A percentile compares a stretch with the other conserved stretches of the same genome.
phyloP scores from a whole-genome alignment of 805 yeast genomes.

The Danielia oregonensis region DNA sequence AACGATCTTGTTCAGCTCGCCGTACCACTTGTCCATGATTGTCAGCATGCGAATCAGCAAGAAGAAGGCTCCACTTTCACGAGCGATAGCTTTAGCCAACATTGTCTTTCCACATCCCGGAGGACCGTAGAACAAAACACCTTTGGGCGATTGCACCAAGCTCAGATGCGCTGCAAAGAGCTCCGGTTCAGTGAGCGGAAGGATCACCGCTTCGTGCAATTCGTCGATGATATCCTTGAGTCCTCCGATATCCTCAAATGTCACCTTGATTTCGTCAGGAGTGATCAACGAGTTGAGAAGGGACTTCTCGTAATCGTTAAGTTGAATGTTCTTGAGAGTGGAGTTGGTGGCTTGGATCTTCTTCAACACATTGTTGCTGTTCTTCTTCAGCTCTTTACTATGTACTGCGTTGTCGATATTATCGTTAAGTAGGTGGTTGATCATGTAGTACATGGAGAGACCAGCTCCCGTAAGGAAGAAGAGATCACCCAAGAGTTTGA shows the following conservation, averaged over 20 bases:
- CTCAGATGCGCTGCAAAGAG: slow-evolving; percentile 64
- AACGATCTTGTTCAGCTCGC: slow-evolving; percentile 90
- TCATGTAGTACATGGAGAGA: slow-evolving; percentile 62
- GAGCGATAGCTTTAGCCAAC: slow-evolving; percentile 93
- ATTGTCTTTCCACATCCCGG: slow-evolving; percentile 98
- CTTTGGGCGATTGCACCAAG: slow-evolving; percentile 86
- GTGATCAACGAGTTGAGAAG: slow-evolving; percentile 75
- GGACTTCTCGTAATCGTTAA: slow-evolving; percentile 74
- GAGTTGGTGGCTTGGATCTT: slow-evolving; percentile 52
- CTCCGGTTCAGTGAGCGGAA: slow-evolving; percentile 75
- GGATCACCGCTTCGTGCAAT: slow-evolving; percentile 79
- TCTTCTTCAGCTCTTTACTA: slow-evolving; percentile 62
- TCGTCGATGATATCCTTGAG: slow-evolving; percentile 79
- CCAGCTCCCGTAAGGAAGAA: slow-evolving; percentile 56
- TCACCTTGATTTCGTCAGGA: slow-evolving; percentile 76
- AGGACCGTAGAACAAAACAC: slow-evolving; percentile 89
- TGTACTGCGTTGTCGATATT: slow-evolving; percentile 28
- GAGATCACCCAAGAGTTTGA: slow-evolving; percentile 39
- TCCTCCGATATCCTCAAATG: slow-evolving; percentile 87
- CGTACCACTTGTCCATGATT: slow-evolving; percentile 96
- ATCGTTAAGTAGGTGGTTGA: slow-evolving; percentile 40
- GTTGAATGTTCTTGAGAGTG: slow-evolving; percentile 43
- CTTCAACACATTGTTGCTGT: slow-evolving; percentile 44
- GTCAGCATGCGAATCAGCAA: slow-evolving; percentile 89
- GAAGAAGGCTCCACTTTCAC: slow-evolving; percentile 88